Percentiles rank a stretch among this genome's conserved stretches.
Evolutionary conservation across 805 yeast genomes (phyloP).

Genomic region (Saturnispora galanensis): DNA sequence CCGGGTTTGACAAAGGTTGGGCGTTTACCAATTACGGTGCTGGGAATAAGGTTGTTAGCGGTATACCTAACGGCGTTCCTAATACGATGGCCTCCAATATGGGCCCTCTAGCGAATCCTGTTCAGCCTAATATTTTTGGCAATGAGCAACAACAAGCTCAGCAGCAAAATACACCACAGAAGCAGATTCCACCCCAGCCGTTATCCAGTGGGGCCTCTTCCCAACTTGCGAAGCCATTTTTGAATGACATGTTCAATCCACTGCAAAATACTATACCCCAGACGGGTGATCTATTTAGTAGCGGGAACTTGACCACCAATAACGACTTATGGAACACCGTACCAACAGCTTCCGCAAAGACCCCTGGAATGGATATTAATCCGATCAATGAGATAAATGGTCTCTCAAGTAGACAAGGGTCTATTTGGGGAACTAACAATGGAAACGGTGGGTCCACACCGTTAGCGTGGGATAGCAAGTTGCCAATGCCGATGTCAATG

Average conservation of each 20-base stretch:
- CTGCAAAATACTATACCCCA: not conserved
- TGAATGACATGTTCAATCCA: constrained; percentile 4
- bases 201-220: not conserved
- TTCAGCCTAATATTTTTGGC: not conserved
- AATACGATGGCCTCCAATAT: too few species aligned
- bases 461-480: not conserved
- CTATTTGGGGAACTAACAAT: constrained; percentile 4
- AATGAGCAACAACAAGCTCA: constrained; percentile 11
- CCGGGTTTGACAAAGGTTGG: too few species aligned
- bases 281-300: not conserved
- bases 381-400: not conserved
- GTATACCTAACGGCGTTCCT: too few species aligned
- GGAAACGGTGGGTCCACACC: not conserved
- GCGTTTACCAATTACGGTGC: too few species aligned
- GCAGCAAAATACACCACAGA: not conserved
- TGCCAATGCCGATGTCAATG: not conserved
- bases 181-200: not conserved
- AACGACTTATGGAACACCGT: constrained; percentile 3
- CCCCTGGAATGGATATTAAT: not conserved
- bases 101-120: too few species aligned
- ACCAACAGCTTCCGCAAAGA: not conserved
- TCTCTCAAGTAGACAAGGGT: constrained; percentile 1
- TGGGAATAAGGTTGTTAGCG: too few species aligned
- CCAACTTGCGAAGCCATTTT: not conserved
- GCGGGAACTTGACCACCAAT: not conserved